These are phyloP conservation scores for Zoysia pacifica DNA, from an alignment of 176 grass and related monocot species.

Conservation along the genomic window DNA sequence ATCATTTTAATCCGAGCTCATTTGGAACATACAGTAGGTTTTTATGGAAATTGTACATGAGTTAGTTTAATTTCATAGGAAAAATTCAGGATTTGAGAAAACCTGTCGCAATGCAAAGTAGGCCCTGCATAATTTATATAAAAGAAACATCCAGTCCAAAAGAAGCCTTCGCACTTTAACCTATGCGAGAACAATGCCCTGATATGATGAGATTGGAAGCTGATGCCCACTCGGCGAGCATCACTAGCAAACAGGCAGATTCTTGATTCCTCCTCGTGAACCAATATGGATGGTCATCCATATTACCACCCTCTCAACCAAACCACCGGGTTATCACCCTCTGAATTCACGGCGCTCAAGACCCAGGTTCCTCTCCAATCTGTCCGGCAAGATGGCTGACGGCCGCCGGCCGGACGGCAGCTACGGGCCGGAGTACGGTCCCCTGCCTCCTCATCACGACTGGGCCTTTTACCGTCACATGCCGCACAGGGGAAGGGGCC, in stretches of 20 bases:
- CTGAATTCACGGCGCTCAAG: background rate
- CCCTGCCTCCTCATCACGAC: conserved; percentile 27
- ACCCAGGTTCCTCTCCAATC: background rate
- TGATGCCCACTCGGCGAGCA: conserved; percentile 13
- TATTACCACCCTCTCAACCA: background rate
- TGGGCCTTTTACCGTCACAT: conserved; percentile 12
- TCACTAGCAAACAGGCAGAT: conserved; percentile 19
- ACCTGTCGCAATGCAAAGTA: too few species aligned
- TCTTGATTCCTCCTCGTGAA: conserved; percentile 16
- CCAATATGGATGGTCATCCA: background rate
- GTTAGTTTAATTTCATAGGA: too few species aligned
- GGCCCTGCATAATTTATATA: too few species aligned
- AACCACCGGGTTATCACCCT: background rate
- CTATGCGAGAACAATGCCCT: background rate
- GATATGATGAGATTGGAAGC: conserved; percentile 1
- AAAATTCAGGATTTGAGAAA: too few species aligned
- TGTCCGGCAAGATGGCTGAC: background rate
- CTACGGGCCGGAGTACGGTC: conserved; percentile 29
- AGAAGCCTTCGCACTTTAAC: background rate
- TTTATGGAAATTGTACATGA: too few species aligned
- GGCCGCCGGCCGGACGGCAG: conserved; percentile 22
- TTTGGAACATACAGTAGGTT: too few species aligned
- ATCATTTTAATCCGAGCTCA: too few species aligned
- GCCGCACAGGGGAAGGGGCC: conserved; percentile 13
- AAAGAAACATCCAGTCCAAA: too few species aligned